These are phyloP conservation scores for Setomelanomma holmii DNA, from an alignment of 2,329 filamentous ascomycete species.

Conservation along the genomic window DNA sequence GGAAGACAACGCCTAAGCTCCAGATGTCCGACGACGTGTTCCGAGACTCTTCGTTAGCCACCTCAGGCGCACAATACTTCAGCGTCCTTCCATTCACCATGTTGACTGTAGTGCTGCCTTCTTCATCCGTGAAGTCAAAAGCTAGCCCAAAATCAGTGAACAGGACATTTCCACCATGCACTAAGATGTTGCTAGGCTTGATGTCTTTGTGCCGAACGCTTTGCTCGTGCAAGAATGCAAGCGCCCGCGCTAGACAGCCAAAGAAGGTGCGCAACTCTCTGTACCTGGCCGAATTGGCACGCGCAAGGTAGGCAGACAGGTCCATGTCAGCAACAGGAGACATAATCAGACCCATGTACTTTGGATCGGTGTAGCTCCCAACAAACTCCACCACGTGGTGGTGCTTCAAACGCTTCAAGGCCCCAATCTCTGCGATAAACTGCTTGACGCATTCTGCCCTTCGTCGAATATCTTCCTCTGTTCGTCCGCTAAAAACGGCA, in stretches of 20 bases:
- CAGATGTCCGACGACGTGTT: constrained; percentile 24
- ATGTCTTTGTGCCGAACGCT: constrained; percentile 25
- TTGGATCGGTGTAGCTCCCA: too few relatives aligned
- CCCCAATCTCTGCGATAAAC: constrained; percentile 35
- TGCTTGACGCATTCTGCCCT: constrained; percentile 18
- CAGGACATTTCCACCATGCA: constrained; percentile 23
- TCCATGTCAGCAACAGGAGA: too few relatives aligned
- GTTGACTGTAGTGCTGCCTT: constrained; percentile 18
- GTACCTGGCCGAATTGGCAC: too few relatives aligned
- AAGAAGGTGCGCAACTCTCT: too few relatives aligned
- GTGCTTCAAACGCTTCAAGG: constrained; percentile 36
- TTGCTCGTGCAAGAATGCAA: constrained; percentile 11
- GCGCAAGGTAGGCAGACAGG: too few relatives aligned
- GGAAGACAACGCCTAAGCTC: constrained; percentile 23
- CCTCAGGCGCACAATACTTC: constrained; percentile 26
- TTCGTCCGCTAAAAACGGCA: constrained; percentile 11
- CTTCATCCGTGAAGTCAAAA: constrained; percentile 16
- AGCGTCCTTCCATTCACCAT: constrained; percentile 17
- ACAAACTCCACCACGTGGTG: too few relatives aligned
- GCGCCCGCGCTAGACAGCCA: neutral
- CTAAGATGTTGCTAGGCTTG: constrained; percentile 26
- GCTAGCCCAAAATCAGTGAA: constrained; percentile 39
- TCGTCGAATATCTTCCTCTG: too few relatives aligned
- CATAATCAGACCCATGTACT: too few relatives aligned
- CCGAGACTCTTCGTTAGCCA: constrained; percentile 12